phyloP scores from a whole-genome alignment of 768 basidiomycete genomes.

The Mycena galopus region DNA sequence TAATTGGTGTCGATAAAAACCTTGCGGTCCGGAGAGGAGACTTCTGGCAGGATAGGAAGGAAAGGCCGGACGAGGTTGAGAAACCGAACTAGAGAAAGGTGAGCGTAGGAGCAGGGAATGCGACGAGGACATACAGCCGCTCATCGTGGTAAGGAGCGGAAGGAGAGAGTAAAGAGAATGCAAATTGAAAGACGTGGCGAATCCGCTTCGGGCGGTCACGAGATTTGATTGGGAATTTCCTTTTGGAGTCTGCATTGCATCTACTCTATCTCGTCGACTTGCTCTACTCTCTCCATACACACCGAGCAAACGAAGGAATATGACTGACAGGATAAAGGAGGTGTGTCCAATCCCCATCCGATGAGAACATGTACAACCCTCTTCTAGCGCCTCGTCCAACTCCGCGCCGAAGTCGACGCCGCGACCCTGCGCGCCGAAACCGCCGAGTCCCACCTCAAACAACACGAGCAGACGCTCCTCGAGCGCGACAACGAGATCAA shows the following conservation, averaged over 20 bases:
- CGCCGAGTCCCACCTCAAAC: background rate
- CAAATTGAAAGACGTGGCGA: constrained; percentile 9
- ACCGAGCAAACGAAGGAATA: too few species aligned
- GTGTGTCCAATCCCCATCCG: background rate
- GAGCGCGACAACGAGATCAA: background rate
- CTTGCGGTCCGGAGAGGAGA: constrained; percentile 97
- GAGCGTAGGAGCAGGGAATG: constrained; percentile 3
- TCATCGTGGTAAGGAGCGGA: background rate
- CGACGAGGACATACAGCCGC: too few species aligned
- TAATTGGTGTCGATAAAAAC: constrained; percentile 54
- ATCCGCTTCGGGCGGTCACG: too few species aligned
- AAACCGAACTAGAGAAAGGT: constrained; percentile 81
- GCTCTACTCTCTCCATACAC: too few species aligned
- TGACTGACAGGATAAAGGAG: background rate
- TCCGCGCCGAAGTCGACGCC: background rate
- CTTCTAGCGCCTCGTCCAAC: background rate
- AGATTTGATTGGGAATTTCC: too few species aligned
- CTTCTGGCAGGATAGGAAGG: constrained; percentile 96
- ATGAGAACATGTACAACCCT: background rate
- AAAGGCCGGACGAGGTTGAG: constrained; percentile 98
- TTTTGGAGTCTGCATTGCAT: too few species aligned
- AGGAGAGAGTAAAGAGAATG: background rate
- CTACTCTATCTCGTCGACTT: too few species aligned
- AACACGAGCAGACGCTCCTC: background rate
- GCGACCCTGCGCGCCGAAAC: background rate